phyloP scores from a whole-genome alignment of 2,329 filamentous ascomycete genomes.

The Westerdykella aurantiaca region DNA sequence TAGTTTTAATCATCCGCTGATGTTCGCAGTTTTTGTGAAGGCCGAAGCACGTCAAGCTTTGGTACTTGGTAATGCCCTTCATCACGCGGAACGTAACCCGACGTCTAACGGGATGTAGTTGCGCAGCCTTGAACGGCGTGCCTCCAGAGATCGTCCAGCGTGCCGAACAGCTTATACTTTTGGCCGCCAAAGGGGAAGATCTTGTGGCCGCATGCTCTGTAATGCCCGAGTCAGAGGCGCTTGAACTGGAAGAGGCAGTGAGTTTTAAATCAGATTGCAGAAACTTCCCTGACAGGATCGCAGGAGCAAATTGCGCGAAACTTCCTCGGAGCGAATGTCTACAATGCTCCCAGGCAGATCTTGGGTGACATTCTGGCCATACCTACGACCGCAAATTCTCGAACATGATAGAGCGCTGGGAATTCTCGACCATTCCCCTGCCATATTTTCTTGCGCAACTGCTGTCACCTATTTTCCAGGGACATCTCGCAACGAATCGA shows the following conservation, averaged over 20 bases:
- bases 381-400: constrained; percentile 5
- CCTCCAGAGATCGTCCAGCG: constrained; percentile 64
- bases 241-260: constrained; percentile 63
- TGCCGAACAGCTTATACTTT: constrained; percentile 65
- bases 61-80: constrained; percentile 55
- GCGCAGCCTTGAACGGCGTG: constrained; percentile 82
- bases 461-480: too few relatives aligned
- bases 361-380: constrained; percentile 35
- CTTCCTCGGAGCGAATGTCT: constrained; percentile 38
- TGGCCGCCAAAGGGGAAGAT: constrained; percentile 69
- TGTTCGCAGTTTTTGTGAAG: constrained; percentile 45
- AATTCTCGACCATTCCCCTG: too few relatives aligned
- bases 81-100: not conserved
- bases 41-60: constrained; percentile 73
- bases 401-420: not conserved
- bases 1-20: constrained; percentile 9
- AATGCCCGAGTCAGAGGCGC: constrained; percentile 58
- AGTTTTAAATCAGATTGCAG: constrained; percentile 12
- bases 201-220: constrained; percentile 65
- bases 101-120: constrained; percentile 41
- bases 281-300: constrained; percentile 5
- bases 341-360: constrained; percentile 28
- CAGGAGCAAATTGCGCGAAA: constrained; percentile 41
- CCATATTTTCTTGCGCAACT: too few relatives aligned
- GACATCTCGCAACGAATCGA: too few relatives aligned